phyloP scores from a whole-genome alignment of 2,329 filamentous ascomycete species.

The Phialophora chinensis region DNA sequence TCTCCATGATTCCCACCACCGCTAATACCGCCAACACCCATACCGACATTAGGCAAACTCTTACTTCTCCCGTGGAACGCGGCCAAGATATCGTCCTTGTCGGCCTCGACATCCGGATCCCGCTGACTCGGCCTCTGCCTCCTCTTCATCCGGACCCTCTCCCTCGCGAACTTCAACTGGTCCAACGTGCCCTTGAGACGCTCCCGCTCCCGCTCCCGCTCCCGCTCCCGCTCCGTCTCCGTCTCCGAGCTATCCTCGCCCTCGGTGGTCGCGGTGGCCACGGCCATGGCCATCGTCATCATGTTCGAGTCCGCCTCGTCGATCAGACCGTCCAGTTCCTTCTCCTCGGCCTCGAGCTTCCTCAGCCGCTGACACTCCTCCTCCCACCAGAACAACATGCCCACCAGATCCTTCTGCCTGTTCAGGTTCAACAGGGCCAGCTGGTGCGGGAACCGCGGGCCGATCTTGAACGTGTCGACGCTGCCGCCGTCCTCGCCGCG shows the following conservation, averaged over 20 bases:
- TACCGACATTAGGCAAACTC: conserved; percentile 22
- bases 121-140: conserved; percentile 35
- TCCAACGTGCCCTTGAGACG: conserved; percentile 25
- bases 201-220: background rate
- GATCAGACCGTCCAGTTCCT: conserved; percentile 26
- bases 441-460: conserved; percentile 32
- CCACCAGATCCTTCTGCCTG: conserved; percentile 31
- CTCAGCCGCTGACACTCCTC: conserved; percentile 35
- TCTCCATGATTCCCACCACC: background rate
- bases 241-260: background rate
- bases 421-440: conserved; percentile 28
- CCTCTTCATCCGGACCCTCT: conserved; percentile 35
- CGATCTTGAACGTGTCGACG: conserved; percentile 35
- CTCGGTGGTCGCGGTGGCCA: background rate
- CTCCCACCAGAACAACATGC: conserved; percentile 38
- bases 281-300: background rate
- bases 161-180: conserved; percentile 34
- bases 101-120: conserved; percentile 30
- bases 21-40: too few relatives aligned
- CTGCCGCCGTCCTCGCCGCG: conserved; percentile 11
- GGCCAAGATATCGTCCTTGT: conserved; percentile 31
- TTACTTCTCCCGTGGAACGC: conserved; percentile 31
- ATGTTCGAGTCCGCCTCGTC: conserved; percentile 13
- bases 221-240: too few relatives aligned
- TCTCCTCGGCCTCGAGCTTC: conserved; percentile 34